Percentiles rank a stretch among this genome's conserved stretches.
These are phyloP conservation scores for Naganishia cerealis DNA, from an alignment of 1,284 basidiomycete genomes.

Conservation along the genomic window DNA sequence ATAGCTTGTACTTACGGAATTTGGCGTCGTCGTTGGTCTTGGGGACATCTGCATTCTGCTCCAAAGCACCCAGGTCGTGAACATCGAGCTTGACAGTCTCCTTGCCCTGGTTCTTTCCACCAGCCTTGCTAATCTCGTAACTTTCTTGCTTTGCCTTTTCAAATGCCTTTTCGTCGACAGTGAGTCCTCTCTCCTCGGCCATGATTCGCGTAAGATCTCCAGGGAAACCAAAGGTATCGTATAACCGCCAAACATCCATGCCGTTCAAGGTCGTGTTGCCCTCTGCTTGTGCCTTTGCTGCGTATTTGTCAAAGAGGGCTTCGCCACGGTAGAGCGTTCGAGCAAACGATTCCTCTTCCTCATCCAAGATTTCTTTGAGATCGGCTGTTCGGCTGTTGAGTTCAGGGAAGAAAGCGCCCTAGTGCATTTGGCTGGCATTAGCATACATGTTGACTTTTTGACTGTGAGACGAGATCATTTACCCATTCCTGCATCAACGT, in stretches of 20 bases:
- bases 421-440: not conserved
- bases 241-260: slow-evolving; percentile 92
- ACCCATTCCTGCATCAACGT: slow-evolving; percentile 83
- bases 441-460: not conserved
- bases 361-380: slow-evolving; percentile 92
- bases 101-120: slow-evolving; percentile 65
- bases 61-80: slow-evolving; percentile 85
- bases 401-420: slow-evolving; percentile 91
- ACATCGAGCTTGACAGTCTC: slow-evolving; percentile 88
- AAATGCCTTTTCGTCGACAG: slow-evolving; percentile 84
- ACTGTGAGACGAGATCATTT: slow-evolving; percentile 39
- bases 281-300: slow-evolving; percentile 66
- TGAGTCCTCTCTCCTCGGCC: slow-evolving; percentile 89
- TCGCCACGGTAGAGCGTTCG: slow-evolving; percentile 95
- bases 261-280: slow-evolving; percentile 73
- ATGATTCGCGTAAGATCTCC: slow-evolving; percentile 94
- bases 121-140: slow-evolving; percentile 86
- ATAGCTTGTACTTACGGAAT: slow-evolving; percentile 65
- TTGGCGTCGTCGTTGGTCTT: slow-evolving; percentile 93
- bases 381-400: slow-evolving; percentile 79
- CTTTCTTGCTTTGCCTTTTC: slow-evolving; percentile 83
- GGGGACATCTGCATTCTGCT: slow-evolving; percentile 74
- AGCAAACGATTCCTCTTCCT: slow-evolving; percentile 96
- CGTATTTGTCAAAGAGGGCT: slow-evolving; percentile 91
- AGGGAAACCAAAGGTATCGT: slow-evolving; percentile 98